Percentiles rank a stretch among this genome's conserved stretches.
Conservation (phyloP, 192 early-diverging fungal genomes). For the Umbelopsis sp. region DNA sequence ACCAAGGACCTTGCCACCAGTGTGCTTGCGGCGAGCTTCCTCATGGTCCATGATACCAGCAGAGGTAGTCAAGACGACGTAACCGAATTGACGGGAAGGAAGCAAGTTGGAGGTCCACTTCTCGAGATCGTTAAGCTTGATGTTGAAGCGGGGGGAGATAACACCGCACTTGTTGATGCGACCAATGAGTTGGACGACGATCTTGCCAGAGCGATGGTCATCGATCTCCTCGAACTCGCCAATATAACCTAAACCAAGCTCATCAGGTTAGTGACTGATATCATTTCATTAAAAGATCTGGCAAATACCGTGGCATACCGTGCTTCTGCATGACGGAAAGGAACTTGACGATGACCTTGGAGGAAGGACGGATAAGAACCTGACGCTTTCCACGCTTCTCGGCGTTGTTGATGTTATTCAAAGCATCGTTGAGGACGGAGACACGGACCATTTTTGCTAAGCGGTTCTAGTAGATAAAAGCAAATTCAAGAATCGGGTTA, state of each 20-base stretch:
- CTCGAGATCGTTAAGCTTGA: constrained; percentile 93
- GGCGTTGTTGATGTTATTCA: constrained; percentile 99
- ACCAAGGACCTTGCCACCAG: constrained; percentile 98
- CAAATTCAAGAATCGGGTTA: constrained; percentile 1
- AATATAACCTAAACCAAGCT: constrained; percentile 78
- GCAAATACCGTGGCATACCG: constrained; percentile 58
- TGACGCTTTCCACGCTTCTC: constrained; percentile 99
- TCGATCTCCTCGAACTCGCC: constrained; percentile 99
- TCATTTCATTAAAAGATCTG: neutral
- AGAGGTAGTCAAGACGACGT: constrained; percentile 89
- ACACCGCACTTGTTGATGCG: constrained; percentile 99
- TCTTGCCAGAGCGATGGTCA: constrained; percentile 97
- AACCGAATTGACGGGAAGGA: constrained; percentile 99
- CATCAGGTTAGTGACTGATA: neutral
- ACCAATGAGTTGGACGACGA: constrained; percentile 97
- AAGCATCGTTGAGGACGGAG: constrained; percentile 95
- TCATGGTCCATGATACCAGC: constrained; percentile 99
- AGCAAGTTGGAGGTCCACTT: constrained; percentile 97
- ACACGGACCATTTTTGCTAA: constrained; percentile 90
- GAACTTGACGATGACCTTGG: constrained; percentile 99
- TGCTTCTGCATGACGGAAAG: constrained; percentile 99
- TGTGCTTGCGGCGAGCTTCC: constrained; percentile 95
- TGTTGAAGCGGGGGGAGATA: constrained; percentile 98
- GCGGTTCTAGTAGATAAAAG: constrained; percentile 18
- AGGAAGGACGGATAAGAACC: constrained; percentile 94